Conservation (phyloP, 495 filamentous ascomycete species). For the Astrocystis sublimbata region DNA sequence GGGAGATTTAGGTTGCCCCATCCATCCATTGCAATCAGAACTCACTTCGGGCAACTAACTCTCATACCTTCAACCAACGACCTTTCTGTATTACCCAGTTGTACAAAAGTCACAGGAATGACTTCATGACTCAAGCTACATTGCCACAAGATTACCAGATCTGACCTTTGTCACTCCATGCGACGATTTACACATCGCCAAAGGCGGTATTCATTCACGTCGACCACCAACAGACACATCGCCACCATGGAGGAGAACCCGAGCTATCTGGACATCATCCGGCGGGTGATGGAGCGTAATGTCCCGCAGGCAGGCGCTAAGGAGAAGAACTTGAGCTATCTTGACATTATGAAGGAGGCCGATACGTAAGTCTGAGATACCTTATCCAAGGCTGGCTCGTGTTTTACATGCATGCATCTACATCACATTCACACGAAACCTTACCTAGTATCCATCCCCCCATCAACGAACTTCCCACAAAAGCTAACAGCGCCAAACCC, state of each 20-base stretch:
- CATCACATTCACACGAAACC: neutral
- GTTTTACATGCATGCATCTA: neutral
- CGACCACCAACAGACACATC: neutral
- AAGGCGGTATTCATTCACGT: neutral
- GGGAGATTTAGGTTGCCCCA: too few relatives aligned
- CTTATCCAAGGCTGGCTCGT: too few relatives aligned
- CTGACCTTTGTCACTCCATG: neutral
- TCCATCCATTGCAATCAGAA: too few relatives aligned
- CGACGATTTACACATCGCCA: neutral
- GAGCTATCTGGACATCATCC: conserved; percentile 40
- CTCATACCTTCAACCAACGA: too few relatives aligned
- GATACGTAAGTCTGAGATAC: conserved; percentile 58
- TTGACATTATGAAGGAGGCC: conserved; percentile 52
- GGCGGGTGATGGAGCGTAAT: too few relatives aligned
- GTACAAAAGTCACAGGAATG: too few relatives aligned
- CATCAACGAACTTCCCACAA: neutral
- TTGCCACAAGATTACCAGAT: neutral
- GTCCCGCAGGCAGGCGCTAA: too few relatives aligned
- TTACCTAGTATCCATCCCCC: too few relatives aligned
- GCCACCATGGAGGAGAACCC: conserved; percentile 15
- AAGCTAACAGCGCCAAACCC: conserved; percentile 11
- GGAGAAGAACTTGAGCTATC: conserved; percentile 21
- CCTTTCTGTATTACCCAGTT: too few relatives aligned
- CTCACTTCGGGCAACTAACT: too few relatives aligned
- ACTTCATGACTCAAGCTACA: neutral